Percentiles rank a stretch among this genome's conserved stretches.
These are phyloP conservation scores for Pseudogymnoascus sp. DNA, from an alignment of 2,329 filamentous ascomycete species.

Conservation along the genomic window DNA sequence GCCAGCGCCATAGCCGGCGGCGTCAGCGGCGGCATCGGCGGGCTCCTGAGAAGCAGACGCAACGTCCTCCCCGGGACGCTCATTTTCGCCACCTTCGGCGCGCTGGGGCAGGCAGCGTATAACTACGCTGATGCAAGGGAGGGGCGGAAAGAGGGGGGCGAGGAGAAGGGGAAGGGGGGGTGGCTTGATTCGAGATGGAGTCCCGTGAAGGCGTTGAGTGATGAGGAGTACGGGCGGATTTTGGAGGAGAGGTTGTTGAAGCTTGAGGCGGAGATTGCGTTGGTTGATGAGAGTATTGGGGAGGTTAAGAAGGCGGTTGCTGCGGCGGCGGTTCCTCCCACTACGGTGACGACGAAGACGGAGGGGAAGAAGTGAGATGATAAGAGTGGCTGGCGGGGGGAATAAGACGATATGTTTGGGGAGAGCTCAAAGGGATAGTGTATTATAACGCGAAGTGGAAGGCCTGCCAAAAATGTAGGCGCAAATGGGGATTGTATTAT, in stretches of 20 bases:
- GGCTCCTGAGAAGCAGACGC: slow-evolving; percentile 47
- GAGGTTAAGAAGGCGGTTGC: slow-evolving; percentile 18
- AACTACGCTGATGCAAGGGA: slow-evolving; percentile 39
- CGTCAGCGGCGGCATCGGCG: slow-evolving; percentile 57
- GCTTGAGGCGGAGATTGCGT: slow-evolving; percentile 67
- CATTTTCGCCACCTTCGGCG: slow-evolving; percentile 51
- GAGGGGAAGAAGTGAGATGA: neutral
- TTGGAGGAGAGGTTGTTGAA: slow-evolving; percentile 62
- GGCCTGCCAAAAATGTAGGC: neutral
- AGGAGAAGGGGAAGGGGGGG: slow-evolving; percentile 34
- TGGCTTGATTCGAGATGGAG: slow-evolving; percentile 58
- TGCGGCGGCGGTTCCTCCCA: too few species aligned
- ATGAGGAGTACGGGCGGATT: slow-evolving; percentile 65
- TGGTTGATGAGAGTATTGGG: slow-evolving; percentile 69
- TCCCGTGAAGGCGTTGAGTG: slow-evolving; percentile 60
- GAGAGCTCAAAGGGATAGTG: neutral
- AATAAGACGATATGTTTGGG: neutral
- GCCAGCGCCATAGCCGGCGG: slow-evolving; percentile 65
- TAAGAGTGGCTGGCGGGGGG: neutral
- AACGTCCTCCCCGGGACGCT: slow-evolving; percentile 48
- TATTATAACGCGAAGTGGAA: neutral
- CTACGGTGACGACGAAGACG: neutral
- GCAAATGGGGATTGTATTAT: neutral
- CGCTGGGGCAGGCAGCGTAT: slow-evolving; percentile 47
- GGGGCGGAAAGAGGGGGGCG: slow-evolving; percentile 19